Percentiles rank a stretch among this genome's conserved stretches.
These are phyloP conservation scores for Aspergillus fumigatus DNA, from an alignment of 2,329 filamentous ascomycete species.

Conservation along the genomic window DNA sequence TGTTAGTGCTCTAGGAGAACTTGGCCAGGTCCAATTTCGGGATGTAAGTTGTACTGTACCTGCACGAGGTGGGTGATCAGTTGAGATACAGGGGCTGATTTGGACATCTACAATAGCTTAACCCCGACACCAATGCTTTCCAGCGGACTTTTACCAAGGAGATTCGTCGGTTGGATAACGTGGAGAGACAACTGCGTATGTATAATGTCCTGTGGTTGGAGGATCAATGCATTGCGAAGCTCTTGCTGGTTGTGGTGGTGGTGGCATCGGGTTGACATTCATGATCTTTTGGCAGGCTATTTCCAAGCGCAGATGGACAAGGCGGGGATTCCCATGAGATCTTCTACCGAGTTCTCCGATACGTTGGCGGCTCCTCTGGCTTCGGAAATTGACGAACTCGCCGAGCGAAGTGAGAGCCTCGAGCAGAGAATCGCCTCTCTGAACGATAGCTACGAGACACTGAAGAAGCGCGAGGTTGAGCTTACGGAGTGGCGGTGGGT, in stretches of 20 bases:
- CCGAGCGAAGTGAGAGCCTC: constrained; percentile 85
- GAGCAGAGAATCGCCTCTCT: constrained; percentile 87
- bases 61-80: background rate
- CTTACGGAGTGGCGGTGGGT: constrained; percentile 99
- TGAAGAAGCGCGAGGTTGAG: constrained; percentile 97
- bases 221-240: background rate
- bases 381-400: constrained; percentile 91
- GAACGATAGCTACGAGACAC: constrained; percentile 96
- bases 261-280: constrained; percentile 8
- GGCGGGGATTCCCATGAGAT: constrained; percentile 75
- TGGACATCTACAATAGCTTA: constrained; percentile 59
- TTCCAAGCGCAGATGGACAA: constrained; percentile 97
- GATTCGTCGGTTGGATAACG: constrained; percentile 94
- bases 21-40: constrained; percentile 93
- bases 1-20: constrained; percentile 90
- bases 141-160: constrained; percentile 97
- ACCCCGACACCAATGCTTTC: constrained; percentile 87
- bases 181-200: constrained; percentile 93
- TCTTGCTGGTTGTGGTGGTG: background rate
- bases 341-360: constrained; percentile 85
- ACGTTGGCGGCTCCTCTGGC: constrained; percentile 82
- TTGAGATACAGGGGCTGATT: constrained; percentile 14
- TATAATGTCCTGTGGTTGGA: constrained; percentile 16
- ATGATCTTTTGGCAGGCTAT: constrained; percentile 59
- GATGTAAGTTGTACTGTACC: constrained; percentile 63